These are phyloP conservation scores for Mimosa bimucronata DNA, from an alignment of 306 rosid genomes.

Conservation along the genomic window DNA sequence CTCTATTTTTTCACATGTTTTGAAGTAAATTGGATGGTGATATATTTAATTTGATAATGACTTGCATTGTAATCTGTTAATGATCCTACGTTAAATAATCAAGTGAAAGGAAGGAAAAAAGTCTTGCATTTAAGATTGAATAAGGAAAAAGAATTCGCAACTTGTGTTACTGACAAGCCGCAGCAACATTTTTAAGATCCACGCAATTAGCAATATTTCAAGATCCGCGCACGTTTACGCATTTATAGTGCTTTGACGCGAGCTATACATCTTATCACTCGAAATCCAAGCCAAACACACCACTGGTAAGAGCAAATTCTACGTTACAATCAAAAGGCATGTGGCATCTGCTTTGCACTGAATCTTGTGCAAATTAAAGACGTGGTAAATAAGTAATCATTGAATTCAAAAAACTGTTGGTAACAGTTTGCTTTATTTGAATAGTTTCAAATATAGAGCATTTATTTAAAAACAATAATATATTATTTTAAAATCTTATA, in stretches of 20 bases:
- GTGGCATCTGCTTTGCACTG: neutral
- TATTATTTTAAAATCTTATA: no score
- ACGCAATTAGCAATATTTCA: neutral
- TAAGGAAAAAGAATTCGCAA: neutral
- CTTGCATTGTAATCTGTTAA: no score
- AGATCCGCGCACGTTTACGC: constrained; percentile 34
- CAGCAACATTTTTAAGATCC: neutral
- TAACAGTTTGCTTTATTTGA: neutral
- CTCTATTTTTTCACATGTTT: no score
- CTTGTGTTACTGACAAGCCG: neutral
- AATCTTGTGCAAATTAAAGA: neutral
- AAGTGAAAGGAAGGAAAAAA: neutral
- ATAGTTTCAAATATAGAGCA: no score
- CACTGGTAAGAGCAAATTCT: neutral
- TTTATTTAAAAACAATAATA: no score
- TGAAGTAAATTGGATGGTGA: no score
- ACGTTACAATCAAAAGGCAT: neutral
- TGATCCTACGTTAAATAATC: neutral
- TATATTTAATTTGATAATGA: no score
- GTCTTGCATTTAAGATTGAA: neutral
- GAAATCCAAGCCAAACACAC: neutral
- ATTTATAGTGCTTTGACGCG: constrained; percentile 27
- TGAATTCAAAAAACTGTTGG: neutral
- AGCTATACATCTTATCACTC: neutral
- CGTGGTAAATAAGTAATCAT: neutral